These are phyloP conservation scores for Lolium perenne DNA, from an alignment of 176 grass and related monocot species.

Conservation along the genomic window DNA sequence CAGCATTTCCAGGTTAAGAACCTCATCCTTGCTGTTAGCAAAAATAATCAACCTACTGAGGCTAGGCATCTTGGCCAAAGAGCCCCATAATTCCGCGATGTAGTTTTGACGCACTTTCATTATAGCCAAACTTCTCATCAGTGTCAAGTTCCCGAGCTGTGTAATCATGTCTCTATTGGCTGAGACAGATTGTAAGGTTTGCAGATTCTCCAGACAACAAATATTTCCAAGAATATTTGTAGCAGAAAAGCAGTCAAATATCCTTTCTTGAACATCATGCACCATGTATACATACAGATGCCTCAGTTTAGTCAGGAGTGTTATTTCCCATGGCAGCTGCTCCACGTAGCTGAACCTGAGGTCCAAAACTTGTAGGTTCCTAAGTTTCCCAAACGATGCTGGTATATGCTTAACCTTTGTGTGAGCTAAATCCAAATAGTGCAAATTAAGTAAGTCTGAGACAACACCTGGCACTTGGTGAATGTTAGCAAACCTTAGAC, in stretches of 20 bases:
- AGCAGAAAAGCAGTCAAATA: slow-evolving; percentile 22
- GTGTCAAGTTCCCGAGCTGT: slow-evolving; percentile 41
- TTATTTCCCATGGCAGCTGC: slow-evolving; percentile 48
- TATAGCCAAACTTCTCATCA: slow-evolving; percentile 46
- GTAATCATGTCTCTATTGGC: slow-evolving; percentile 16
- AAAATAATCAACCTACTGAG: slow-evolving; percentile 36
- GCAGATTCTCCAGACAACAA: too few relatives aligned
- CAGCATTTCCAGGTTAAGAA: slow-evolving; percentile 37
- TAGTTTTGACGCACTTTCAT: slow-evolving; percentile 34
- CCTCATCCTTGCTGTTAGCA: slow-evolving; percentile 3
- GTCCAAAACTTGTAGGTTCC: slow-evolving; percentile 49
- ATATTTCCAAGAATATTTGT: neutral
- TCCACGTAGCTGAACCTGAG: slow-evolving; percentile 31
- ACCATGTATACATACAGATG: slow-evolving; percentile 18
- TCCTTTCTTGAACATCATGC: slow-evolving; percentile 32
- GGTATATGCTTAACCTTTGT: slow-evolving; percentile 52
- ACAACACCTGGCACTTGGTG: slow-evolving; percentile 43
- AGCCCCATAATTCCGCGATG: slow-evolving; percentile 35
- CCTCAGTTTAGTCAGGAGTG: slow-evolving; percentile 47
- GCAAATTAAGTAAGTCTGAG: slow-evolving; percentile 18
- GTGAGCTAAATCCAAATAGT: neutral
- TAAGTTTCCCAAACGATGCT: slow-evolving; percentile 49
- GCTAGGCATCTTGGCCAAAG: slow-evolving; percentile 47
- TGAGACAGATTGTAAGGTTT: too few relatives aligned
- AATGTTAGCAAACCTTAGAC: slow-evolving; percentile 45